Evolutionary conservation across 208 protist species (phyloP).

Genomic region (Leishmania major): DNA sequence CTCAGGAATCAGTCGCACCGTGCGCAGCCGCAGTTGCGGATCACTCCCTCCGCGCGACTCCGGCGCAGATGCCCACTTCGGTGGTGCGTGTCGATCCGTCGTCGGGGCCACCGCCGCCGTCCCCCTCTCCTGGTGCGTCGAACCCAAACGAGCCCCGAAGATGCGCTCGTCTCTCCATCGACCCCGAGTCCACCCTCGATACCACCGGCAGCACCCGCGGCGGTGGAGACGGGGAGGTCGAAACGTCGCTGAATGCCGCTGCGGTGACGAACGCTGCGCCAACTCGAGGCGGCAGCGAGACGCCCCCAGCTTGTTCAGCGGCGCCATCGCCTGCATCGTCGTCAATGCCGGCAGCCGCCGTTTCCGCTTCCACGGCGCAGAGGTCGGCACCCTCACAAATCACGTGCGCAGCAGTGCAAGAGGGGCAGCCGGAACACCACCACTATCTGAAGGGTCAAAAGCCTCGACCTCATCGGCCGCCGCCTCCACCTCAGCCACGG

Average conservation of each 20-base stretch:
- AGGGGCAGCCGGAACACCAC: neutral
- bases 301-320: neutral
- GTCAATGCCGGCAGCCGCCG: neutral
- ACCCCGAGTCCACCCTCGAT: neutral
- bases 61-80: neutral
- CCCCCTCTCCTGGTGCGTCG: neutral
- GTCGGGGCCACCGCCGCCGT: neutral
- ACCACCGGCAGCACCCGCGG: too few species aligned
- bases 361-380: neutral
- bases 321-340: neutral
- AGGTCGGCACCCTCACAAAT: neutral
- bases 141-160: too few species aligned
- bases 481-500: neutral
- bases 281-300: neutral
- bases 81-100: neutral
- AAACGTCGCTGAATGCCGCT: neutral
- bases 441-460: neutral
- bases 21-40: neutral
- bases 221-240: neutral
- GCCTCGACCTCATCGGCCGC: conserved; percentile 2
- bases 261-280: neutral
- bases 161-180: conserved; percentile 5
- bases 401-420: neutral
- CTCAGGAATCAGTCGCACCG: neutral
- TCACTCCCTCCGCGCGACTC: neutral